Evolutionary conservation across 345 rosid genomes (phyloP), one percentile per base, ranked within the genome.

Genomic region (Heritiera fomes): DNA sequence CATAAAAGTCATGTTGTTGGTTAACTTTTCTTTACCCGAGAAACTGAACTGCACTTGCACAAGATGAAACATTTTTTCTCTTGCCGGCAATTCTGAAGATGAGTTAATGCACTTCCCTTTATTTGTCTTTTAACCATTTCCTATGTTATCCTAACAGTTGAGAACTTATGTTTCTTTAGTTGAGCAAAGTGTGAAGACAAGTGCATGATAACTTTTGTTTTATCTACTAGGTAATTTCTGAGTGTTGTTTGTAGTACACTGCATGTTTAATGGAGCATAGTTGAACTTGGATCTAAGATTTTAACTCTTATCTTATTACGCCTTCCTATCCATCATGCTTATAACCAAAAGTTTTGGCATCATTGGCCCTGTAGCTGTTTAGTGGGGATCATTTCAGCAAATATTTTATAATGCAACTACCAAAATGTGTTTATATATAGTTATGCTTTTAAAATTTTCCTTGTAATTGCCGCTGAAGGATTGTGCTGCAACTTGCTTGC

Each of bases 321-420:
- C 23, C 23, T 28, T n/a, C 43, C 6, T 28, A 28, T 46, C 59
- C 75, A 30, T 5, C 43, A 43, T 7, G 50, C 50, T 49, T 28
- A 30, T 49, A 28, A 49, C 59, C 59, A 14, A 49, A 49, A n/a
- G 20, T 28, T 70, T 28, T 30, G 43, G 59, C 23, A 17, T 30
- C 40, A 23, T 50, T 71, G 17, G 41, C 75, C 40, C 58, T 28
- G 20, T 50, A 71, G 43, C 59, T 71, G 59, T 68, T 20, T 69
- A 12, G 18, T 6, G 2, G 56, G 73, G 46, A 45, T 23, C 18
- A 23, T 69, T 46, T 13, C 30, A 4, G 10, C n/a, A 47, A 23
- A 28, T 8, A 49, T 47, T 70, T 46, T 38, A 46, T 5, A 20
- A 20, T 13, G 58, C 32, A 49, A 70, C 1, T 14, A 5, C 40